A percentile compares a stretch with the other conserved stretches of the same genome.
Conservation (phyloP, 2,329 filamentous ascomycete genomes). For the Raffaelea albimanens region DNA sequence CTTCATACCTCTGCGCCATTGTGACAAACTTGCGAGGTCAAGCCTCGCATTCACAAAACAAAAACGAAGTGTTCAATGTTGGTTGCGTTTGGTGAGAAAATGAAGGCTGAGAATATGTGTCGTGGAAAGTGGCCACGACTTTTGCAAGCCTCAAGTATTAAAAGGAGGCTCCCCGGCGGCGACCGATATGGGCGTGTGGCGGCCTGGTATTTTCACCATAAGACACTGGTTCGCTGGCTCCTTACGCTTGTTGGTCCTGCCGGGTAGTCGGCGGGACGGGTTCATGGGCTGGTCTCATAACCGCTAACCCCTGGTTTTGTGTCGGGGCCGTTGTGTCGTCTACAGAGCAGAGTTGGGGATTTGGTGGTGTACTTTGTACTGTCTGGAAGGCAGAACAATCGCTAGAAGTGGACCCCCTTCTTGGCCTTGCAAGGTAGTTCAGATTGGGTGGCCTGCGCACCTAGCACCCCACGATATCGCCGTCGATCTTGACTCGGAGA, state of each 20-base stretch:
- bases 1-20: slow-evolving; percentile 9
- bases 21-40: not conserved
- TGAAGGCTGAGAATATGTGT: not conserved
- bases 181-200: slow-evolving; percentile 9
- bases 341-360: slow-evolving; percentile 8
- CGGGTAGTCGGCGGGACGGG: slow-evolving; percentile 6
- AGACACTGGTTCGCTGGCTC: not conserved
- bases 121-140: not conserved
- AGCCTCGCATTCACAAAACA: not conserved
- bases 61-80: not conserved
- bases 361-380: slow-evolving; percentile 4
- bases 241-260: not conserved
- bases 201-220: slow-evolving; percentile 6
- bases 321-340: slow-evolving; percentile 3
- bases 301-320: slow-evolving; percentile 7
- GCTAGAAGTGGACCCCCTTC: slow-evolving; percentile 19
- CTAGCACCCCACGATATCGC: slow-evolving; percentile 24
- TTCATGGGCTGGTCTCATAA: slow-evolving; percentile 6
- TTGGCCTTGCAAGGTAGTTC: slow-evolving; percentile 16
- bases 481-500: slow-evolving; percentile 20
- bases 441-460: slow-evolving; percentile 19
- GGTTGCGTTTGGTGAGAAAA: not conserved
- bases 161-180: slow-evolving; percentile 4
- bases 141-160: slow-evolving; percentile 7
- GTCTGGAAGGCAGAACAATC: slow-evolving; percentile 16